Base-by-base conservation (phyloP, 2,329 filamentous ascomycete species). In the Aphanocladium album region DNA sequence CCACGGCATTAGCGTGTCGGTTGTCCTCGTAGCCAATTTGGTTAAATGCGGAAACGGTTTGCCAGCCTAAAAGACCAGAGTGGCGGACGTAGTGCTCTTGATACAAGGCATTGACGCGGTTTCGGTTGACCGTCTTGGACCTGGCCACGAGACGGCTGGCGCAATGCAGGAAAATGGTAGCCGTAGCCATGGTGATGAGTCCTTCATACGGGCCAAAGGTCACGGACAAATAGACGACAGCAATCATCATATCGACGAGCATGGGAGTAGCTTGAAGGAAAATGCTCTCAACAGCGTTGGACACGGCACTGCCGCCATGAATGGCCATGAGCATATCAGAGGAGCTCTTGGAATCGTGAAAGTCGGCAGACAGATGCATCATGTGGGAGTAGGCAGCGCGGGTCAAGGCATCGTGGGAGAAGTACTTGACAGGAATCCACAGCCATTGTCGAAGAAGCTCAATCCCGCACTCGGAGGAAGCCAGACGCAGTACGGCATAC, bases 191-290 rank as follows among this genome's bases (percentile, higher is more conserved):
- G 3, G 83, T 84, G 63, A 87, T 86, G 54, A 87, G 79, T 16
- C 83, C 82, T 69, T 87, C 84, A 64, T 87, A 86, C 0, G 83
- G 79, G 2, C 83, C 83, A 64, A 86, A 83, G 3, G 77, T 82
- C 61, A 81, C 70, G 1, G 84, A 83, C 30, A 88, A 77, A 63
- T 87, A 88, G 23, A 82, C 73, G 43, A 86, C 80, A 5, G 85
- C 85, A 33, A 87, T 75, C 5, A 75, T 69, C 69, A 88, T 77
- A 68, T 88, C 85, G 56, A 85, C 79, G 3, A 88, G 67, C 79
- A 84, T 85, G 3, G 85, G 84, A 5, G 83, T 71, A 7, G 84
- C 79, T 30, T 81, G 78, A 56, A 88, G 83, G 50, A 84, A 77
- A 25, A 86, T 75, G 9, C 79, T 81, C 67, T 87, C 84, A 5